Conservation (phyloP, 768 basidiomycete genomes). For the Amanita fuliginea region DNA sequence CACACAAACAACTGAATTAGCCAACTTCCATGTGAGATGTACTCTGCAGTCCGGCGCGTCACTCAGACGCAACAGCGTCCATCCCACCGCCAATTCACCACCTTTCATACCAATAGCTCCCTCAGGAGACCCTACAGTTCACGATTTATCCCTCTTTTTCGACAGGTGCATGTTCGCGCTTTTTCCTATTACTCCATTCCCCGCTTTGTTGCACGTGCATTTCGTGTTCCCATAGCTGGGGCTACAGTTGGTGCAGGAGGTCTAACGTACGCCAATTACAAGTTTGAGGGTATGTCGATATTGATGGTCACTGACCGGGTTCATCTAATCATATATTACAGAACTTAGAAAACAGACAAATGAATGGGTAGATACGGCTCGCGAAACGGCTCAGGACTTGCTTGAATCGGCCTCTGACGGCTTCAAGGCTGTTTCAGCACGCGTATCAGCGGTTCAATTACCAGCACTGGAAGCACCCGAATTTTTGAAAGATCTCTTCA, state of each 20-base stretch:
- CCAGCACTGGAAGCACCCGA: conserved; percentile 45
- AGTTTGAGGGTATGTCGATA: conserved; percentile 70
- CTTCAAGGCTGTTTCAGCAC: conserved; percentile 46
- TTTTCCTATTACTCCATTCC: conserved; percentile 86
- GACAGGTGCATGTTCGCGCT: conserved; percentile 63
- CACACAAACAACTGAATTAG: too few relatives aligned
- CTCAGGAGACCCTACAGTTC: conserved; percentile 37
- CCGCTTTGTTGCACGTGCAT: conserved; percentile 78
- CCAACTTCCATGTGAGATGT: not conserved
- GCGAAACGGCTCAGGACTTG: conserved; percentile 60
- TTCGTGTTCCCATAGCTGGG: conserved; percentile 81
- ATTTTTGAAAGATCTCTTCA: conserved; percentile 59
- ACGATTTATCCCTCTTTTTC: conserved; percentile 22
- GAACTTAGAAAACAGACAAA: conserved; percentile 63
- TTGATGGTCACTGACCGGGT: not conserved
- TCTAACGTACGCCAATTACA: conserved; percentile 91
- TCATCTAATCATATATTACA: conserved; percentile 17
- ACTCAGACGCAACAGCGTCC: conserved; percentile 28
- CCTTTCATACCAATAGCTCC: conserved; percentile 42
- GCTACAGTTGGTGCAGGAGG: conserved; percentile 87
- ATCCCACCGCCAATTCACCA: conserved; percentile 40
- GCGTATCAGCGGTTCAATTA: conserved; percentile 50
- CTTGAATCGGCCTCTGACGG: conserved; percentile 66
- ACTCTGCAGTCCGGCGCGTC: not conserved
- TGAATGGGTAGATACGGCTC: conserved; percentile 53